Base-by-base conservation (phyloP, 2,329 filamentous ascomycete species). In the Pleurostoma richardsiae region DNA sequence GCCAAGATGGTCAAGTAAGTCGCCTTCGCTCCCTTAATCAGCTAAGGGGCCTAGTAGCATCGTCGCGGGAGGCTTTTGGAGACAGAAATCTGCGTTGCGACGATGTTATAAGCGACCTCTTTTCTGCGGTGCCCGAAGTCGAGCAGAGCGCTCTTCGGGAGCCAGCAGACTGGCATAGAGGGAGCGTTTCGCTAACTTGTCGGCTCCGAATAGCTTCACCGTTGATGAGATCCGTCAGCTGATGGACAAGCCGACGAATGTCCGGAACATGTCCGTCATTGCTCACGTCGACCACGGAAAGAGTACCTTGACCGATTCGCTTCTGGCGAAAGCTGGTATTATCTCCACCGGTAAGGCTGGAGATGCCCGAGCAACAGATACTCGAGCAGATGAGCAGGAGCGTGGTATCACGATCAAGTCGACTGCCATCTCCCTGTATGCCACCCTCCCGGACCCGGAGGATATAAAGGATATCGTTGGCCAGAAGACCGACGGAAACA, bases 361-460 rank as follows among this genome's bases (percentile, higher is more conserved):
- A 75, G 90, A 95, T 71, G 85, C 86, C 59, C 87, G 94, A 74
- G 95, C 92, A 71, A 99, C 91, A 65, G 94, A 99, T 76, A 99
- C 94, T 56, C 88, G 94, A 76, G 77, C 87, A 59, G 94, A 99
- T 72, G 94, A 99, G 75, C 94, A 99, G 80, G 94, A 99, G 73
- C 91, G 94, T 86, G 90, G 94, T 85, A 96, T 99, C 68, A 99
- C 94, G 64, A 99, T 99, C 86, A 99, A 99, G 86, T 99, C 94
- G 49, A 99, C 94, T 55, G 94, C 95, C 75, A 99, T 99, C 79
- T 97, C 95, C 61, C 85, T 99, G 67, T 99, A 94, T 77, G 90
- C 89, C 68, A 78, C 84, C 63, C 83, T 99, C 58, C 74, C 80
- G 52, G 83, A 88, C 59, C 76, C 80, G 42, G 92, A 96, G 50